Evolutionary conservation across 1,284 basidiomycete species (phyloP), one percentile per base, ranked within the genome.

Genomic region (Mycosarcoma mackinlayi): DNA sequence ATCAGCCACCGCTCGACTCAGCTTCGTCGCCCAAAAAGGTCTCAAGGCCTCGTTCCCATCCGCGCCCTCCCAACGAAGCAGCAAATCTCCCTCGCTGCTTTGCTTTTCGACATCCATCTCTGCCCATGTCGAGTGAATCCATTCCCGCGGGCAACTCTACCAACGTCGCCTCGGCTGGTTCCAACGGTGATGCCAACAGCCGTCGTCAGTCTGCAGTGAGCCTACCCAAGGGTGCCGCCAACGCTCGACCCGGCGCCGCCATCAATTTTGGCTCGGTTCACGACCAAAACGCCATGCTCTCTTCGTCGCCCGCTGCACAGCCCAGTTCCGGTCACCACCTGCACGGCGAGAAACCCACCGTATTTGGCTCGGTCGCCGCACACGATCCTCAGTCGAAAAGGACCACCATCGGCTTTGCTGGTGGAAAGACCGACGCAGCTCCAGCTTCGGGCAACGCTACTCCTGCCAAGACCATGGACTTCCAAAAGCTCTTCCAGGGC

Each of bases 361-460:
- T 76, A 6, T 84, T 84, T 66, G 83, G 83, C 28, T 75, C 74
- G 21, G 74, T 82, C 13, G 64, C 79, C 27, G 77, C 82, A 23
- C 54, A 68, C 16, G 76, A 75, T 30, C 50, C 73, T 28, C 77
- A 83, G 55, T 71, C 74, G 19, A 66, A 66, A 34, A 73, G 76
- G 56, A 80, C 78, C 62, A 76, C 74, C 58, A 71, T 78, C 35
- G 76, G 75, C 13, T 76, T 79, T 41, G 59, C 60, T 19, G 60
- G 66, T 58, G 50, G 55, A 65, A 70, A 62, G 61, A 88, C 88
- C 41, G 87, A 93, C 86, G 87, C 84, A 1, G 58, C 71, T 27
- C 46, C 75, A 11, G 31, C 78, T 85, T 35, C 84, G 82, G 19
- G 84, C 18, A 65, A 70, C 33, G 52, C 28, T 33, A 42, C 64